Percentiles rank a stretch among this genome's conserved stretches.
Conservation (phyloP, 768 basidiomycete species). For the Auriscalpium vulgare region DNA sequence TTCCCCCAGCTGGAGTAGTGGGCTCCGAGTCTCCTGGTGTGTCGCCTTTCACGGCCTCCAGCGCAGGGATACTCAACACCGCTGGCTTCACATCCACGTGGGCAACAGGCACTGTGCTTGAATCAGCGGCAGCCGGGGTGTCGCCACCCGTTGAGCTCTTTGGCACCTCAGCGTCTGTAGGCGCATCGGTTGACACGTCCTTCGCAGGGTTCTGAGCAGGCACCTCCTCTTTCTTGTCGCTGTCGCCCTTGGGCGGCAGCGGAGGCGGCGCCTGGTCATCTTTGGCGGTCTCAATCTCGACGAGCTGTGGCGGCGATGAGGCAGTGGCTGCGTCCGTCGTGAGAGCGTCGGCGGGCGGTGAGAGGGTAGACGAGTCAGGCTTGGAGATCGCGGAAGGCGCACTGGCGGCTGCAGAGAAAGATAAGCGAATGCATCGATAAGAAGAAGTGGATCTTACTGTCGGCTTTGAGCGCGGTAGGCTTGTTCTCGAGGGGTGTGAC, state of each 20-base stretch:
- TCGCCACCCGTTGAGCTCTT: neutral
- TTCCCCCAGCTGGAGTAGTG: neutral
- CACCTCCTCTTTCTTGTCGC: neutral
- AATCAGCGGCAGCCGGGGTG: neutral
- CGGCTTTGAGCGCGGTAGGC: no score
- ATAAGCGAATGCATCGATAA: no score
- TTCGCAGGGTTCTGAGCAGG: neutral
- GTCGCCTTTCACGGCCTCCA: neutral
- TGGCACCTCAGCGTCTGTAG: neutral
- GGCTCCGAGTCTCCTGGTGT: neutral
- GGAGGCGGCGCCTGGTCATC: no score
- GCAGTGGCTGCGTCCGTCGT: no score
- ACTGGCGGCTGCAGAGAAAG: no score
- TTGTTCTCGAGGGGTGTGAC: no score
- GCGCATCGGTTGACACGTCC: neutral
- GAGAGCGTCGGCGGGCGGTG: no score
- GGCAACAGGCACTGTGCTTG: neutral
- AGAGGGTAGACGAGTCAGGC: no score
- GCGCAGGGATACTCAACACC: neutral
- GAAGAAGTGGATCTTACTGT: no score
- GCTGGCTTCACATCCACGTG: neutral
- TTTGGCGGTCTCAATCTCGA: no score
- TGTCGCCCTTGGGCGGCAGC: neutral
- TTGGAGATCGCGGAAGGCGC: no score
- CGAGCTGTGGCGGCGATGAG: no score